phyloP scores from a whole-genome alignment of 352 stramenopile genomes.

The Globisporangium canariense region DNA sequence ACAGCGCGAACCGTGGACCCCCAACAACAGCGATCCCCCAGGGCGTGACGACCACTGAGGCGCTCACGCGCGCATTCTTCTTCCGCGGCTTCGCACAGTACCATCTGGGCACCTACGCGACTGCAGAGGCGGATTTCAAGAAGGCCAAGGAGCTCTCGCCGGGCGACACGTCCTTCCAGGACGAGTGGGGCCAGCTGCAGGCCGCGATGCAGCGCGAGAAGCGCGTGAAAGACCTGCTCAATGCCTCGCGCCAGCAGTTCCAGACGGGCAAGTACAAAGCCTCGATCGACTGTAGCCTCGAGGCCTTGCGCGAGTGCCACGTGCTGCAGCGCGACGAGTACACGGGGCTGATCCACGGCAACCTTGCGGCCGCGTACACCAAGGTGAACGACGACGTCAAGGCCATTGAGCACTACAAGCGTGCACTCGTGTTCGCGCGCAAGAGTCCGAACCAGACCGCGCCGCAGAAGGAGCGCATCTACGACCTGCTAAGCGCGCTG shows the following conservation, averaged over 20 bases:
- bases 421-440: conserved; percentile 39
- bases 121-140: conserved; percentile 48
- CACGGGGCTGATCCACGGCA: conserved; percentile 63
- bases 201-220: conserved; percentile 40
- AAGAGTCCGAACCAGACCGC: conserved; percentile 26
- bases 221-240: conserved; percentile 49
- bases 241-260: conserved; percentile 56
- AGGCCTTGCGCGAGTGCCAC: conserved; percentile 46
- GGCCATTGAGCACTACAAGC: conserved; percentile 60
- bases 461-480: conserved; percentile 48
- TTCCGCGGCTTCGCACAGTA: conserved; percentile 65
- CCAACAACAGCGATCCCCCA: not conserved
- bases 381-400: conserved; percentile 52
- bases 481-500: conserved; percentile 54
- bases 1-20: not conserved
- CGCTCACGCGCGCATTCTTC: conserved; percentile 48
- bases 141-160: conserved; percentile 50
- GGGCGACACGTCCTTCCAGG: conserved; percentile 39
- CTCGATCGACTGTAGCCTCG: conserved; percentile 42
- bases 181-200: conserved; percentile 55
- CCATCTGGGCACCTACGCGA: conserved; percentile 30
- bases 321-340: conserved; percentile 56
- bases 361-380: conserved; percentile 54
- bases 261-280: conserved; percentile 50
- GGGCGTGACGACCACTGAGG: conserved; percentile 7